Percentiles rank a stretch among this genome's conserved stretches.
Evolutionary conservation across 805 yeast genomes (phyloP).

Genomic region (Blastobotrys parvus): DNA sequence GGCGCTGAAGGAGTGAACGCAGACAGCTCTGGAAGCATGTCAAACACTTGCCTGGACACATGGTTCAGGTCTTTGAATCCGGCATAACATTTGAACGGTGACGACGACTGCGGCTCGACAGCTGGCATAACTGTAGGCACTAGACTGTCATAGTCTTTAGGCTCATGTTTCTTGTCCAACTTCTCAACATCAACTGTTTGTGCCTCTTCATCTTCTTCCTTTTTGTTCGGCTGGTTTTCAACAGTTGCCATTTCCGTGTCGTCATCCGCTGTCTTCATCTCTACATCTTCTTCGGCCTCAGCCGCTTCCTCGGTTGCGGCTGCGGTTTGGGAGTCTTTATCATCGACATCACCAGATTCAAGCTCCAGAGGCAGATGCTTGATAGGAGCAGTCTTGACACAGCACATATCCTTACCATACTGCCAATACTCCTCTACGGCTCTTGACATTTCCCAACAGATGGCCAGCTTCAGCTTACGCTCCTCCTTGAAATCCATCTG

Average conservation of each 20-base stretch:
- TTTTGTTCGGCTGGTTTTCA: slow-evolving; percentile 14
- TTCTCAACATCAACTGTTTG: neutral
- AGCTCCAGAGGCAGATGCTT: slow-evolving; percentile 19
- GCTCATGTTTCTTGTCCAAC: neutral
- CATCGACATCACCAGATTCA: slow-evolving; percentile 9
- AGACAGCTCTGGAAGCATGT: slow-evolving; percentile 17
- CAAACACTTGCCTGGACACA: slow-evolving; percentile 18
- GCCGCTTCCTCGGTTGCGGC: slow-evolving; percentile 8
- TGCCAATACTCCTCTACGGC: slow-evolving; percentile 73
- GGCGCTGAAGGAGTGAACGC: slow-evolving; percentile 14
- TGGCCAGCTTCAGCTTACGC: slow-evolving; percentile 57
- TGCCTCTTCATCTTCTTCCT: neutral
- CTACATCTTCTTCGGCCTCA: neutral
- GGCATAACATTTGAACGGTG: slow-evolving; percentile 16
- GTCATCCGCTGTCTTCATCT: slow-evolving; percentile 10
- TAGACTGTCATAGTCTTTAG: slow-evolving; percentile 6
- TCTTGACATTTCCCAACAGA: slow-evolving; percentile 61
- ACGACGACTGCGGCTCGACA: neutral
- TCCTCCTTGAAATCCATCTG: slow-evolving; percentile 68
- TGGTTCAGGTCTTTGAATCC: slow-evolving; percentile 15
- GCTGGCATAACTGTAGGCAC: slow-evolving; percentile 8
- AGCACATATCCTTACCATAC: slow-evolving; percentile 55
- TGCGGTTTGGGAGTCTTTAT: neutral
- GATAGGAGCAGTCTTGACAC: slow-evolving; percentile 48
- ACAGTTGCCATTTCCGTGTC: slow-evolving; percentile 5